Evolutionary conservation across 2,329 filamentous ascomycete genomes (phyloP), one percentile per base, ranked within the genome.

Genomic region (Botrytis tulipae): DNA sequence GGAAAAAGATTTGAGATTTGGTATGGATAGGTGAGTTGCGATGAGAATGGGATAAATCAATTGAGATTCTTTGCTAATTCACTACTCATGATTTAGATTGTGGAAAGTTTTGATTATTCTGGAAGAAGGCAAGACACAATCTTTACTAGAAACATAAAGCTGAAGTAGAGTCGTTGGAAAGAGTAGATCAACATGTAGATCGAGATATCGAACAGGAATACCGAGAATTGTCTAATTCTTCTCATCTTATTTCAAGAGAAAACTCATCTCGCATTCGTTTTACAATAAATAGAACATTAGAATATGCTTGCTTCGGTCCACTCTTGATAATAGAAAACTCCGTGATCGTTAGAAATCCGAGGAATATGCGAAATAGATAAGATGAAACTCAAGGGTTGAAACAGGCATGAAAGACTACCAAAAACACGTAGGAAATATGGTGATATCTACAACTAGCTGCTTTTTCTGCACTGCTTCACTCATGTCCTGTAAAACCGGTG

Each of bases 1-100:
- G 5, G 74, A 74, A 32, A 44, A 61, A 29, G 73, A 74, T 65
- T 51, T 75, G 62, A 74, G 37, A 29, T 75, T 75, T 73, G 73
- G 74, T 8, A 65, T 74, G 44, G 65, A 65, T 65, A 74, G 74
- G 70, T 74, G 40, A 71, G 66, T 57, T n/a, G 2, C 3, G 20
- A 29, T 14, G 35, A 22, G 18, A 40, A 37, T 7, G 7, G 9
- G 25, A 10, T 54, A 12, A 8, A 40, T 20, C 12, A 22, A n/a
- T 68, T 57, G 35, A 9, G 14, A 8, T 29, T 25, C 9, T 4
- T 7, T 42, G 35, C 48, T 57, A 12, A 68, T 37, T 8, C 12
- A 10, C 5, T 57, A 22, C 10, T 29, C 35, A 4, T 12, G 4
- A 42, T 57, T 42, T 40, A 68, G 65, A 32, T 68, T 68, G 25